Percentiles rank a stretch among this genome's conserved stretches.
phyloP scores from a whole-genome alignment of 2,329 filamentous ascomycete genomes.

The Aspergillus nomiae region DNA sequence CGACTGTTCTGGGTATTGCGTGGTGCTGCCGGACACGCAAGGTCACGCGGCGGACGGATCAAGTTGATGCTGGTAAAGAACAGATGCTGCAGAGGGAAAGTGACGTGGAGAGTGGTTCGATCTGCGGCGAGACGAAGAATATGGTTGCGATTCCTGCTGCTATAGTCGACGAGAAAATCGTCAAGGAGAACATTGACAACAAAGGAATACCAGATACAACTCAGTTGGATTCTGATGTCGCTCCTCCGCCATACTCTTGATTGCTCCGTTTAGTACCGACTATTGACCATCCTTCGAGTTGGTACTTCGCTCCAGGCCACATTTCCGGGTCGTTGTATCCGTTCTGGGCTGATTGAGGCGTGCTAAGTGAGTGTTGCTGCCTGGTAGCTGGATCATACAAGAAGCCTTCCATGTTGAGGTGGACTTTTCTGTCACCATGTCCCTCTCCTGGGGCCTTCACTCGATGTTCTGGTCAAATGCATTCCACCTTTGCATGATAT shows the following conservation, averaged over 20 bases:
- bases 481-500: too few relatives aligned
- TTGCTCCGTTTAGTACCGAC: not conserved
- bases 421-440: rapidly evolving
- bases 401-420: too few relatives aligned
- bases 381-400: too few relatives aligned
- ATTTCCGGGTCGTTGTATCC: too few relatives aligned
- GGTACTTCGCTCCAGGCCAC: too few relatives aligned
- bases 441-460: too few relatives aligned
- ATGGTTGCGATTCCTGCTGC: not conserved
- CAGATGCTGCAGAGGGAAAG: not conserved
- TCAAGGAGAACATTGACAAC: not conserved
- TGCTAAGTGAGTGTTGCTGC: too few relatives aligned
- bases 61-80: not conserved
- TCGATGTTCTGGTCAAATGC: too few relatives aligned
- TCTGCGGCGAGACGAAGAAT: not conserved
- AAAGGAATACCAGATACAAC: not conserved
- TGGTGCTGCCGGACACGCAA: not conserved
- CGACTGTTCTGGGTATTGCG: not conserved
- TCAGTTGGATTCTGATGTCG: not conserved
- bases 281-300: not conserved
- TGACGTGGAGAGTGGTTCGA: not conserved
- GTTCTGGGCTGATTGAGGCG: too few relatives aligned
- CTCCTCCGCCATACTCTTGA: not conserved
- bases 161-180: not conserved
- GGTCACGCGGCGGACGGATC: not conserved